Base-by-base conservation (phyloP, 495 filamentous ascomycete species). In the Rhypophila decipiens region DNA sequence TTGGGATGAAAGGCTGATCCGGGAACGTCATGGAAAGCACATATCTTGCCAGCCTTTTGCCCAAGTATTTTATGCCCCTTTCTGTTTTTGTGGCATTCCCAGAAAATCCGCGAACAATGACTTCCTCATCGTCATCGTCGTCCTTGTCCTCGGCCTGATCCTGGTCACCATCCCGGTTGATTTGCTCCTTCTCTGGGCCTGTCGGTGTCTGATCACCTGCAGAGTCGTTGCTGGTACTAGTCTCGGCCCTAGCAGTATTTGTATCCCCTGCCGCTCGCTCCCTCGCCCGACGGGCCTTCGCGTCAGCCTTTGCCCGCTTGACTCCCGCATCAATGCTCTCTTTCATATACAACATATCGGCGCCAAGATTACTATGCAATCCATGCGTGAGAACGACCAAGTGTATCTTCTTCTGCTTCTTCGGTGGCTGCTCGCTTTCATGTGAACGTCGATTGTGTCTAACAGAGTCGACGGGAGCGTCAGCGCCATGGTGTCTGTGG, bases 311-410 rank as follows among this genome's bases (percentile, higher is more conserved):
- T 15, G 84, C 79, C 58, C 87, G 80, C 51, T 72, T 84, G 2
- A 82, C 82, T 21, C 87, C 81, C 24, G 83, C 80, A 64, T 98
- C 94, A 44, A 98, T 96, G 55, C 88, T 90, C 63, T 98, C 93
- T 59, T 98, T 98, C 56, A 98, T 64, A 61, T 86, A 98, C 22
- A 98, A 72, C 94, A 98, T 95, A 68, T 98, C 93, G 34, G 88
- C 82, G 2, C 94, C 89, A n/a, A 96, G 75, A 66, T 98, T 98
- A 66, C 90, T 94, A 63, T 97, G 93, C 51, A 98, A 65, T 1
- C 93, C 93, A 72, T 98, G 93, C 0, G 93, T 97, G 44, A 98
- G 61, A 7, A 98, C 75, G 8, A 98, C 93, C 47, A 98, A 71
- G 58, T 98, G 93, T 0, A 97, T 70, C 55, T 82, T 89, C 68